phyloP scores from a whole-genome alignment of 2,329 filamentous ascomycete genomes.

The Cladosporium sp. region DNA sequence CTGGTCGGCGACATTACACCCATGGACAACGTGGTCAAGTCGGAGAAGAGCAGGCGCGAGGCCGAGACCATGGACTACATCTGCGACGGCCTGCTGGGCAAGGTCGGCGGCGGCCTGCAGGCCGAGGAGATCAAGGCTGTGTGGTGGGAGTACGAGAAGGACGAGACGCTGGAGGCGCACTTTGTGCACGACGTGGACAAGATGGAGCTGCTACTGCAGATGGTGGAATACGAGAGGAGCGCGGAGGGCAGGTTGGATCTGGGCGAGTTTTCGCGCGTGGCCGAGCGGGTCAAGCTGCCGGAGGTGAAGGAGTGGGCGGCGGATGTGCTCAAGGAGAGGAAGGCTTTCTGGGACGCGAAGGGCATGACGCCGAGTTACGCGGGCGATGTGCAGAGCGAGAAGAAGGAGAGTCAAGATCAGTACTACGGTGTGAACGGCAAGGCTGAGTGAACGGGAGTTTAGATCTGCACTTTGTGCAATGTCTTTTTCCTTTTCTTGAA shows the following conservation, averaged over 20 bases:
- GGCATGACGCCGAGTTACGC: constrained; percentile 32
- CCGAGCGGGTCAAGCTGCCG: constrained; percentile 67
- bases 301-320: constrained; percentile 81
- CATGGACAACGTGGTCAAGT: constrained; percentile 78
- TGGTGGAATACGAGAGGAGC: constrained; percentile 89
- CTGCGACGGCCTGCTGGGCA: constrained; percentile 68
- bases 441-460: background rate
- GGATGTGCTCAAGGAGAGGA: constrained; percentile 73
- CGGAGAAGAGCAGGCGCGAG: constrained; percentile 87
- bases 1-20: constrained; percentile 97
- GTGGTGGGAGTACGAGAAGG: constrained; percentile 96
- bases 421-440: constrained; percentile 34
- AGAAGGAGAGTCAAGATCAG: constrained; percentile 35
- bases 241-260: constrained; percentile 69
- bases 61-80: constrained; percentile 90
- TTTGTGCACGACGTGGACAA: constrained; percentile 98
- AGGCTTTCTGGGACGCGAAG: constrained; percentile 64
- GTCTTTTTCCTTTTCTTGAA: background rate
- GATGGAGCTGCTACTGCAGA: constrained; percentile 90
- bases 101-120: constrained; percentile 68
- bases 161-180: constrained; percentile 74
- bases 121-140: constrained; percentile 72
- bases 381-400: constrained; percentile 29
- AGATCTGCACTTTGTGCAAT: background rate
- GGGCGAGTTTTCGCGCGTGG: constrained; percentile 82